Conservation (phyloP, 345 rosid genomes). For the Camelina hispida region DNA sequence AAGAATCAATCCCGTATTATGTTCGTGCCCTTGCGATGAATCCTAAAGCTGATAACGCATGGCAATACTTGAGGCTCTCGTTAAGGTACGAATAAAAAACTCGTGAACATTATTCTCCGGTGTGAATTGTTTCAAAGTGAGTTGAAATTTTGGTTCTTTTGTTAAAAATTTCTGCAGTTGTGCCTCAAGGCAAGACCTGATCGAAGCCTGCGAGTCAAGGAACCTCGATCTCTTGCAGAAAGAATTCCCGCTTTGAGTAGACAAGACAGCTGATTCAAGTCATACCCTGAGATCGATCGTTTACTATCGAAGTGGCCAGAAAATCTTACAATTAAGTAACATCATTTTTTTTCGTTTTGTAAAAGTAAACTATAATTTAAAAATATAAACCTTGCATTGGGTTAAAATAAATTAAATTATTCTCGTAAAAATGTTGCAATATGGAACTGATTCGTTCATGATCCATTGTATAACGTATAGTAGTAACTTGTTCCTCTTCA, state of each 20-base stretch:
- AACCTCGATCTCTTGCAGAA: conserved; percentile 86
- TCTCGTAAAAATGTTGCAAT: not conserved
- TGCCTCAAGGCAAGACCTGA: conserved; percentile 80
- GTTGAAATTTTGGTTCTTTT: not conserved
- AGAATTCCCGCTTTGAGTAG: conserved; percentile 78
- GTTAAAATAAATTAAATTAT: not conserved
- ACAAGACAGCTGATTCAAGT: conserved; percentile 11
- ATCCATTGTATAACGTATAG: conserved; percentile 4
- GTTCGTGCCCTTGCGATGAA: conserved; percentile 99
- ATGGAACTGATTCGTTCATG: not conserved
- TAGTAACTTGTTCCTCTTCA: conserved; percentile 1
- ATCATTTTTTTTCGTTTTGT: conserved; percentile 20
- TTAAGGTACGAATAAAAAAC: conserved; percentile 60
- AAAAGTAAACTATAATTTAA: conserved; percentile 4
- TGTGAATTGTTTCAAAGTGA: not conserved
- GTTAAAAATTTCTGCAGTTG: conserved; percentile 54
- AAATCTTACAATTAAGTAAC: conserved; percentile 5
- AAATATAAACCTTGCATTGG: not conserved
- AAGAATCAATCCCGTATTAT: conserved; percentile 87
- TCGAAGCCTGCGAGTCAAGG: conserved; percentile 93
- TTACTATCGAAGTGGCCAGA: not conserved
- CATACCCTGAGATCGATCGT: conserved; percentile 10
- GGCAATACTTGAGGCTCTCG: conserved; percentile 97
- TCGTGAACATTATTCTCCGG: not conserved
- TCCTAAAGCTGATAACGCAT: conserved; percentile 98